phyloP scores from a whole-genome alignment of 148 eudicot genomes.

The Cornus controversa region DNA sequence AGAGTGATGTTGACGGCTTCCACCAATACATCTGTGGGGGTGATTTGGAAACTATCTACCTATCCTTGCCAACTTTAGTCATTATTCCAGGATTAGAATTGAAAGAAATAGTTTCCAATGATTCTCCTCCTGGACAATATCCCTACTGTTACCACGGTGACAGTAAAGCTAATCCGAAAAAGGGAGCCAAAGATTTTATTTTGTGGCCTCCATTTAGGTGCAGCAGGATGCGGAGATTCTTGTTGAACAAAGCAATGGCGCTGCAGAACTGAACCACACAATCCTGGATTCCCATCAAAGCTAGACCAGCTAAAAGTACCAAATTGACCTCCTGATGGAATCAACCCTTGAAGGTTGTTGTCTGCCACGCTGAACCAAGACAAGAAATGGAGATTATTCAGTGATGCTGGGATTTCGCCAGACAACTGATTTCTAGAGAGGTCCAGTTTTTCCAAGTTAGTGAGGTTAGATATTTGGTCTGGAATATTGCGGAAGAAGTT shows the following conservation, averaged over 20 bases:
- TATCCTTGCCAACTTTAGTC: conserved; percentile 43
- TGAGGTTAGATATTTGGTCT: conserved; percentile 18
- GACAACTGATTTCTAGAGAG: conserved; percentile 25
- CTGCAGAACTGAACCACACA: conserved; percentile 28
- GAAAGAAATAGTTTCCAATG: conserved; percentile 9
- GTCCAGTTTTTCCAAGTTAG: conserved; percentile 25
- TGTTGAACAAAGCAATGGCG: conserved; percentile 4
- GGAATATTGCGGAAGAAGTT: conserved; percentile 35
- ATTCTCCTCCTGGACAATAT: conserved; percentile 20
- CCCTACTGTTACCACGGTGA: conserved; percentile 15
- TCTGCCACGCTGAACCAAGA: conserved; percentile 52
- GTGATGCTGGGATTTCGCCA: conserved; percentile 33
- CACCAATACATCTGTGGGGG: no score
- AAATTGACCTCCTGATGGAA: conserved; percentile 66
- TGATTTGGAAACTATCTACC: no score
- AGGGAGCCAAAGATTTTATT: conserved; percentile 14
- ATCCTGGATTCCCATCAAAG: conserved; percentile 33
- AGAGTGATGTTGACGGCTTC: no score
- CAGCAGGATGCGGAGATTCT: not conserved
- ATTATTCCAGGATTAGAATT: conserved; percentile 2
- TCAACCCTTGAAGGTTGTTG: conserved; percentile 54
- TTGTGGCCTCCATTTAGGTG: not conserved
- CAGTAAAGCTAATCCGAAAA: conserved; percentile 11
- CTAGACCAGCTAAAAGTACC: conserved; percentile 34
- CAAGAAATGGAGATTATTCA: conserved; percentile 44